These are phyloP conservation scores for Dictyostelium firmibasis DNA, from an alignment of 78 protist species.

Conservation along the genomic window DNA sequence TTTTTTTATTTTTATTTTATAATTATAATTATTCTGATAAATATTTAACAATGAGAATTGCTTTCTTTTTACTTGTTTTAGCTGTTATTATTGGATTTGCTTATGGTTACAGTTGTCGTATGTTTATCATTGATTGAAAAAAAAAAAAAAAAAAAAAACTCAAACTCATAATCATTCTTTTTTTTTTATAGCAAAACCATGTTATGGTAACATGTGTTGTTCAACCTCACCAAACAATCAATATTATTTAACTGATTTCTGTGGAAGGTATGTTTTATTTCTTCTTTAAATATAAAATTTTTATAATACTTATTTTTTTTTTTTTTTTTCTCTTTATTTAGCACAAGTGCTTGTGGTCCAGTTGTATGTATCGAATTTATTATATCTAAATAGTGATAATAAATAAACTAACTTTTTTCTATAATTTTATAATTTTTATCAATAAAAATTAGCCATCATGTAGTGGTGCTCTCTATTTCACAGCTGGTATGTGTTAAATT, in stretches of 20 bases:
- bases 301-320: background rate
- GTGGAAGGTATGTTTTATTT: constrained; percentile 26
- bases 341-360: constrained; percentile 67
- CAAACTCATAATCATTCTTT: background rate
- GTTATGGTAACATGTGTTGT: constrained; percentile 77
- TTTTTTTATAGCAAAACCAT: background rate
- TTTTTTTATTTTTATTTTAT: background rate
- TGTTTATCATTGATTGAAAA: background rate
- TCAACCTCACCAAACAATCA: constrained; percentile 10
- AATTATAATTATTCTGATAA: background rate
- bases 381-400: too few relatives aligned
- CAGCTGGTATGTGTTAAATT: constrained; percentile 9
- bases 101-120: background rate
- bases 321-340: background rate
- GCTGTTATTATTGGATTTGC: background rate
- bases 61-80: background rate
- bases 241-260: constrained; percentile 69
- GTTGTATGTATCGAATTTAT: background rate
- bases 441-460: constrained; percentile 22
- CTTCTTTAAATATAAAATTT: background rate
- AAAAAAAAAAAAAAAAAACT: background rate
- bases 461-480: constrained; percentile 5
- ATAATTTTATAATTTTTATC: too few relatives aligned
- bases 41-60: background rate
- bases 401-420: too few relatives aligned